A percentile compares a stretch with the other conserved stretches of the same genome.
Evolutionary conservation across 148 eudicot genomes (phyloP).

Genomic region (Spergularia marina): DNA sequence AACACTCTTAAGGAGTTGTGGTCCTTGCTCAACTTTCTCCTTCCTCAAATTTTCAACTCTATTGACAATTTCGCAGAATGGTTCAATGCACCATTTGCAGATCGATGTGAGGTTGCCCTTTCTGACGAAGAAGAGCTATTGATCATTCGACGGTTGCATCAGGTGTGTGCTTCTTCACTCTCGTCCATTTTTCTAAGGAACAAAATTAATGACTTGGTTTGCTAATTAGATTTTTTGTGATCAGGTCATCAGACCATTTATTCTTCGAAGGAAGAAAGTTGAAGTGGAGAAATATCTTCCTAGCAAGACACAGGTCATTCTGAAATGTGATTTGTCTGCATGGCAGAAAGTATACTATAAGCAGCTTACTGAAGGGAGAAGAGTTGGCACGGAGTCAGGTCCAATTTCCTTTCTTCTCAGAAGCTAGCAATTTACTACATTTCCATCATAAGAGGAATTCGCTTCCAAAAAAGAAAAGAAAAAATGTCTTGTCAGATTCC

Average conservation of each 20-base stretch:
- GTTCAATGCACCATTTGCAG: slow-evolving; percentile 99
- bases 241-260: slow-evolving; percentile 97
- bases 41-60: slow-evolving; percentile 92
- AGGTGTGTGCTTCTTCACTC: slow-evolving; percentile 43
- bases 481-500: no score
- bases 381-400: slow-evolving; percentile 93
- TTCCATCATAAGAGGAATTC: neutral
- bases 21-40: slow-evolving; percentile 96
- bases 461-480: neutral
- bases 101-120: slow-evolving; percentile 75
- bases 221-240: slow-evolving; percentile 17
- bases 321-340: slow-evolving; percentile 96
- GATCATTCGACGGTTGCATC: slow-evolving; percentile 96
- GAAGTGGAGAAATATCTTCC: slow-evolving; percentile 98
- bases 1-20: slow-evolving; percentile 94
- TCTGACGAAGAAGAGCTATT: slow-evolving; percentile 91
- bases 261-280: slow-evolving; percentile 91
- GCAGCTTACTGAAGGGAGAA: slow-evolving; percentile 81
- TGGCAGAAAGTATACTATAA: slow-evolving; percentile 98
- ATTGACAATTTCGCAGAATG: slow-evolving; percentile 96
- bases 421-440: no score
- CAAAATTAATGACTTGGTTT: neutral
- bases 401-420: neutral
- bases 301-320: slow-evolving; percentile 81
- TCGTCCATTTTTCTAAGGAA: neutral